Evolutionary conservation across 2,329 filamentous ascomycete species (phyloP).

Genomic region (Aspergillus hortae): DNA sequence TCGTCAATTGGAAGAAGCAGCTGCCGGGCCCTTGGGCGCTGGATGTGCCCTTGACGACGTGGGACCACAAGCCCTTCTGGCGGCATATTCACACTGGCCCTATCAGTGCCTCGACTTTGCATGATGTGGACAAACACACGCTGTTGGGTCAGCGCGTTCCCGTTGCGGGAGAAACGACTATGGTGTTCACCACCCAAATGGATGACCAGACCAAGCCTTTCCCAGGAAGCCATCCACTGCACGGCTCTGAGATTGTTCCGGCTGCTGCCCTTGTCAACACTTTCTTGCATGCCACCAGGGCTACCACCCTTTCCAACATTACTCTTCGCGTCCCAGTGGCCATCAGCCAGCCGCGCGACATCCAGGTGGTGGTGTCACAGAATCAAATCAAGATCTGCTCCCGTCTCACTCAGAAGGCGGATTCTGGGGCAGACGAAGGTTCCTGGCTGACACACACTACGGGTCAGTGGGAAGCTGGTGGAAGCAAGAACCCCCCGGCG

Average conservation of each 20-base stretch:
- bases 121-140: conserved; percentile 35
- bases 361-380: conserved; percentile 36
- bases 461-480: background rate
- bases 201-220: conserved; percentile 40
- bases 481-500: background rate
- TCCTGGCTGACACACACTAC: conserved; percentile 18
- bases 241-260: conserved; percentile 44
- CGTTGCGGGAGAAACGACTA: conserved; percentile 25
- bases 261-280: conserved; percentile 43
- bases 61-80: conserved; percentile 16
- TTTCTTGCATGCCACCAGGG: conserved; percentile 33
- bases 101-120: conserved; percentile 12
- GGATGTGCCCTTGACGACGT: conserved; percentile 23
- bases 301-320: conserved; percentile 28
- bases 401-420: conserved; percentile 19
- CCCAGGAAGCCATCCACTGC: conserved; percentile 39
- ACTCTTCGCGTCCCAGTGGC: conserved; percentile 32
- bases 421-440: background rate
- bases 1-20: conserved; percentile 24
- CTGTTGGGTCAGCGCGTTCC: conserved; percentile 31
- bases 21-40: conserved; percentile 22
- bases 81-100: background rate
- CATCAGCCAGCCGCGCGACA: conserved; percentile 30
- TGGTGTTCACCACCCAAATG: conserved; percentile 35
- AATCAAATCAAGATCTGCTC: conserved; percentile 33